Conservation (phyloP, 306 rosid genomes). For the Oxytropis ochrocephala region DNA sequence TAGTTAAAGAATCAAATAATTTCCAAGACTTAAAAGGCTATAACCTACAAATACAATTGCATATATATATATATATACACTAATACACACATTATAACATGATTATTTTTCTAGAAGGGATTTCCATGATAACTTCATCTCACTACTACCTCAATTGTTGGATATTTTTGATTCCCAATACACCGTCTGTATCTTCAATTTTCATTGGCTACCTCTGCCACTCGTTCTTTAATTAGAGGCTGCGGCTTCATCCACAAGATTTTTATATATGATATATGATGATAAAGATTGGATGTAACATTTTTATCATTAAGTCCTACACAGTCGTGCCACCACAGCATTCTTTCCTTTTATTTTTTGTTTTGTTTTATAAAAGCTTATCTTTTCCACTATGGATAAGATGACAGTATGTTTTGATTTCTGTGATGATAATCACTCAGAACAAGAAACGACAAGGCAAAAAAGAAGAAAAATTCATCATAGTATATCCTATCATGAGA, state of each 20-base stretch:
- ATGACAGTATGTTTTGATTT: no score
- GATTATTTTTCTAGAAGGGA: not conserved
- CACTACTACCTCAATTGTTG: not conserved
- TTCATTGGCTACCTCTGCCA: not conserved
- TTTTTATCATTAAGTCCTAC: slow-evolving; percentile 18
- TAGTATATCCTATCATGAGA: no score
- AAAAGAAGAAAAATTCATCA: no score
- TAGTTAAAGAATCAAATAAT: not conserved
- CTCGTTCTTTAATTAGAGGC: not conserved
- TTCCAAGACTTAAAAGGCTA: not conserved
- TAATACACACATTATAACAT: not conserved
- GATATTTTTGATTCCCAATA: not conserved
- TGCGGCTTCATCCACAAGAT: not conserved
- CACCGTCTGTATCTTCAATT: not conserved
- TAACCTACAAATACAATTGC: not conserved
- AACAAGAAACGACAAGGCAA: no score
- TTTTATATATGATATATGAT: not conserved
- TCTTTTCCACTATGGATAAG: not conserved
- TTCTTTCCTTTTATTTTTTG: not conserved
- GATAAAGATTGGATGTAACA: slow-evolving; percentile 5
- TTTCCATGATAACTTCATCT: not conserved
- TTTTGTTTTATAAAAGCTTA: not conserved
- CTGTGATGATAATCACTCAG: no score
- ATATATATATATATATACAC: not conserved
- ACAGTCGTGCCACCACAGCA: not conserved